Evolutionary conservation across 495 filamentous ascomycete species (phyloP), one percentile per base, ranked within the genome.

Genomic region (Podospora didyma): DNA sequence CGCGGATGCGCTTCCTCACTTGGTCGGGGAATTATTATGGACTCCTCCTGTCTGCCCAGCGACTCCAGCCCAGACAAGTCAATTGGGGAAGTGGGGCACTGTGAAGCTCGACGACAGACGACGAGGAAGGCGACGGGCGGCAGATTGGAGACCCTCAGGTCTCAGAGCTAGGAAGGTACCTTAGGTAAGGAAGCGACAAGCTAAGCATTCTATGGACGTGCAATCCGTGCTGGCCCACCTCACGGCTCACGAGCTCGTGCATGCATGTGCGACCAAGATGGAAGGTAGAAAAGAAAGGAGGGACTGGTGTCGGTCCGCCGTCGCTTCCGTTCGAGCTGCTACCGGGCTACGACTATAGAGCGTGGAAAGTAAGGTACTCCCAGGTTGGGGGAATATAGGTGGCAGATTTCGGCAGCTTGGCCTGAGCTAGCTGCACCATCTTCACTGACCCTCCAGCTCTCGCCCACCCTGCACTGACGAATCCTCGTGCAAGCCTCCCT

Each of bases 81-180:
- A 46, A 61, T 61, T 61, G 53, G 58, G 44, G 53, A 56, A 56
- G 49, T 56, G 54, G 59, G 59, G 59, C 53, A 16, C 2, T 22
- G 34, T 14, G 6, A 24, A 31, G 26, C 9, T 31, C 50, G 20
- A 22, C 20, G 50, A 42, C 34, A 19, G 42, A 41, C 50, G 20
- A 22, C 20, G 50, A 42, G 50, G 20, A 52, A 41, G 50, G 31
- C 34, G 50, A 44, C 9, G 26, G 48, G 23, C 17, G 26, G 31
- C 26, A 19, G 50, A 44, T 21, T 28, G 21, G 20, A 48, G 46
- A 23, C 24, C 14, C 9, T 22, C 26, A 31, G 26, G 26, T 9
- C 26, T 3, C 9, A 31, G 26, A 31, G 26, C 26, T 9, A 31
- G 9, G 26, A 31, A 31, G 26, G 26, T 9, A 31, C 4, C 4